A percentile compares a stretch with the other conserved stretches of the same genome.
Evolutionary conservation across 1,139 yeast genomes (phyloP).

Genomic region (Suhomyces coccinellae): DNA sequence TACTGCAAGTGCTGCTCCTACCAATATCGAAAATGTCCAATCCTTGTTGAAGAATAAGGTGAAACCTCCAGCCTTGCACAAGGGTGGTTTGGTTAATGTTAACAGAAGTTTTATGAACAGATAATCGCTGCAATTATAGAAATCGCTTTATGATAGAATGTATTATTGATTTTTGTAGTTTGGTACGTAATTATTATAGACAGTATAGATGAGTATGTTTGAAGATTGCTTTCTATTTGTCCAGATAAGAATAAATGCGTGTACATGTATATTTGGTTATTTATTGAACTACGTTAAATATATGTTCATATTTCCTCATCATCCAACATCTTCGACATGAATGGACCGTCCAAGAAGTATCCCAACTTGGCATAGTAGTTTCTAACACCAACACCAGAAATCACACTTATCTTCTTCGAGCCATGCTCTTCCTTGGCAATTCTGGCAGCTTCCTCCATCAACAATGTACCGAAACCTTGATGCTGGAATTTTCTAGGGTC

Average conservation of each 20-base stretch:
- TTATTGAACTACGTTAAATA: too few species aligned
- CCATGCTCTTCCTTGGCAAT: conserved; percentile 96
- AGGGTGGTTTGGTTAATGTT: conserved; percentile 35
- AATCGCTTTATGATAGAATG: conserved; percentile 5
- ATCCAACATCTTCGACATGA: conserved; percentile 69
- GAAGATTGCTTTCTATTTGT: neutral
- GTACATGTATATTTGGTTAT: too few species aligned
- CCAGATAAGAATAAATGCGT: too few species aligned
- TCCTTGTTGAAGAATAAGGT: conserved; percentile 41
- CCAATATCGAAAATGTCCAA: conserved; percentile 35
- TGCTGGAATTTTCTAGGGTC: conserved; percentile 98
- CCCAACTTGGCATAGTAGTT: conserved; percentile 93
- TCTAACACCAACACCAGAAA: conserved; percentile 97
- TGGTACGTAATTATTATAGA: neutral
- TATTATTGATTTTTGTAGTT: conserved; percentile 3
- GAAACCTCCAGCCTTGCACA: conserved; percentile 45
- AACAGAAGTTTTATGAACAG: conserved; percentile 15
- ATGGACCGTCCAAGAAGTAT: conserved; percentile 91
- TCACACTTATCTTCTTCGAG: conserved; percentile 84
- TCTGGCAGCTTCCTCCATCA: conserved; percentile 98
- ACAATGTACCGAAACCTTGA: conserved; percentile 95
- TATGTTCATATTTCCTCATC: conserved; percentile 13
- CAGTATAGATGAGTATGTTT: neutral
- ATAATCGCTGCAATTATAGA: neutral
- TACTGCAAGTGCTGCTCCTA: conserved; percentile 13